phyloP scores from a whole-genome alignment of 495 filamentous ascomycete genomes.

The Pseudoneurospora amorphoporcata region DNA sequence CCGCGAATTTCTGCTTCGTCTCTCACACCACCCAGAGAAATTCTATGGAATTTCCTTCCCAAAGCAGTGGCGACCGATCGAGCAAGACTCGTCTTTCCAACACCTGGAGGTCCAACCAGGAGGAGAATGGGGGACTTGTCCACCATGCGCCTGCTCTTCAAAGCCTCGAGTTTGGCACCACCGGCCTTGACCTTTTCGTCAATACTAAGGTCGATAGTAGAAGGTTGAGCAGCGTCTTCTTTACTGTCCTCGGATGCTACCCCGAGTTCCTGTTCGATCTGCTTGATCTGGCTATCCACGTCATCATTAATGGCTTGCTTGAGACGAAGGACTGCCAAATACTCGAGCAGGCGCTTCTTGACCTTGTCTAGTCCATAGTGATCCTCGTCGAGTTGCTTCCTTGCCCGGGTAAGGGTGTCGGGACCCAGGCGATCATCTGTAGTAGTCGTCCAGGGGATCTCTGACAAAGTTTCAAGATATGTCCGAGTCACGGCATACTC shows the following conservation, averaged over 20 bases:
- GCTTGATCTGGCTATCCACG: conserved; percentile 64
- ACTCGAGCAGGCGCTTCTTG: conserved; percentile 92
- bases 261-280: conserved; percentile 49
- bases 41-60: conserved; percentile 92
- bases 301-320: conserved; percentile 82
- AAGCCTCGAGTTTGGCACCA: conserved; percentile 52
- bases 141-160: conserved; percentile 65
- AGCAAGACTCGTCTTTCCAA: conserved; percentile 94
- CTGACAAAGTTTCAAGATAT: conserved; percentile 90
- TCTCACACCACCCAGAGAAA: conserved; percentile 89
- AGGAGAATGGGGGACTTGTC: conserved; percentile 96
- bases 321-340: conserved; percentile 86
- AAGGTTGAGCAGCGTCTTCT: conserved; percentile 3
- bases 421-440: conserved; percentile 84
- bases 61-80: conserved; percentile 85
- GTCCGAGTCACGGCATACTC: conserved; percentile 89
- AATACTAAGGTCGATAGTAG: conserved; percentile 15
- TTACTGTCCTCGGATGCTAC: conserved; percentile 19
- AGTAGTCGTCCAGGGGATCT: conserved; percentile 84
- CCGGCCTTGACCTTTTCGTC: conserved; percentile 37
- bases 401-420: conserved; percentile 65
- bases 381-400: conserved; percentile 89
- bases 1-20: conserved; percentile 97
- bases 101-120: conserved; percentile 88
- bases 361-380: conserved; percentile 96